phyloP scores from a whole-genome alignment of 2,329 filamentous ascomycete species.

The Ophiostoma novo-ulmi region DNA sequence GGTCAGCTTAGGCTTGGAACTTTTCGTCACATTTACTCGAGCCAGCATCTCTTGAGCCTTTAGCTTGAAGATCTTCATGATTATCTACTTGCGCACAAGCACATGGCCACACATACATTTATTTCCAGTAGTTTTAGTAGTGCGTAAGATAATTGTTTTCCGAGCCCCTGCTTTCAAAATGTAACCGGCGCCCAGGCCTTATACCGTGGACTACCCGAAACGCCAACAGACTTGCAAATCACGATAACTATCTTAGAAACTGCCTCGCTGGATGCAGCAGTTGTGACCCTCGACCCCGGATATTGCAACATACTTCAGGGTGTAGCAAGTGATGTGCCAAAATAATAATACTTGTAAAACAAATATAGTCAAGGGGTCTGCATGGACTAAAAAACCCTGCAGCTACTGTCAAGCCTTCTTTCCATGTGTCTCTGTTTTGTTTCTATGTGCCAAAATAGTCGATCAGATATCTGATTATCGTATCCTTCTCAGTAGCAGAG shows the following conservation, averaged over 20 bases:
- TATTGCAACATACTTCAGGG: too few species aligned
- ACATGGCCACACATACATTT: too few species aligned
- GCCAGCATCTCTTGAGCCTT: not conserved
- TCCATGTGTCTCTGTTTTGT: not conserved
- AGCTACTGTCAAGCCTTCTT: not conserved
- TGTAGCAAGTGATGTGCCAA: not conserved
- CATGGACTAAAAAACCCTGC: not conserved
- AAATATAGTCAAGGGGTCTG: not conserved
- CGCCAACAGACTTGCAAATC: not conserved
- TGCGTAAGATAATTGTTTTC: not conserved
- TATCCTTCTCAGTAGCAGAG: not conserved
- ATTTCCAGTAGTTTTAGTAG: too few species aligned
- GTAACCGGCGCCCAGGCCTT: not conserved
- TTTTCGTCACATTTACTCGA: not conserved
- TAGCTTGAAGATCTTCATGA: not conserved
- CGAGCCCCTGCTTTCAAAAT: not conserved
- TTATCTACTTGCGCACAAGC: not conserved
- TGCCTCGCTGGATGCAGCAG: not conserved
- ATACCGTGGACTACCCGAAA: not conserved
- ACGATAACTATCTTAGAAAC: not conserved
- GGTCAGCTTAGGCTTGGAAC: not conserved
- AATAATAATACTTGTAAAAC: not conserved
- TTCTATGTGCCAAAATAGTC: too few species aligned
- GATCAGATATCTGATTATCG: too few species aligned
- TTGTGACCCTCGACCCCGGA: not conserved